These are phyloP conservation scores for Mycena amicta DNA, from an alignment of 768 basidiomycete species.

Conservation along the genomic window DNA sequence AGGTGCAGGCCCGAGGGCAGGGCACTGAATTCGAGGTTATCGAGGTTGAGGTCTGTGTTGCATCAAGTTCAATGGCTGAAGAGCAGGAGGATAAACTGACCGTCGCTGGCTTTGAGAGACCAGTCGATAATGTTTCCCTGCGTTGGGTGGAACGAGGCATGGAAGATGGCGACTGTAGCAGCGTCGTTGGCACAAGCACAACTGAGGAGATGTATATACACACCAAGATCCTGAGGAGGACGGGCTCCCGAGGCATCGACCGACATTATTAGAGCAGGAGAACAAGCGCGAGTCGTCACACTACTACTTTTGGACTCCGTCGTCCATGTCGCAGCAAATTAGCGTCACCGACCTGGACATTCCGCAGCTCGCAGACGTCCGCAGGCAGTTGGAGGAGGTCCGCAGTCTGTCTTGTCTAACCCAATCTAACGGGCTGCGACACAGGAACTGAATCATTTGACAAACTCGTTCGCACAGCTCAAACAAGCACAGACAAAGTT, in stretches of 20 bases:
- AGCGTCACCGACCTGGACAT: constrained; percentile 83
- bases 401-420: not conserved
- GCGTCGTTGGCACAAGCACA: not conserved
- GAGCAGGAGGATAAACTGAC: constrained; percentile 42
- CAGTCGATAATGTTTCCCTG: constrained; percentile 81
- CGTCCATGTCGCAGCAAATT: constrained; percentile 63
- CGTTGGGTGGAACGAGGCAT: constrained; percentile 84
- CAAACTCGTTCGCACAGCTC: constrained; percentile 88
- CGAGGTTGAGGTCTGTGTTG: constrained; percentile 60
- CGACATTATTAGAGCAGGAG: constrained; percentile 6
- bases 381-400: constrained; percentile 92
- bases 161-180: constrained; percentile 71
- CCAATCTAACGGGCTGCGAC: constrained; percentile 3
- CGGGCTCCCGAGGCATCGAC: constrained; percentile 24
- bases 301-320: no score
- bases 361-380: constrained; percentile 84
- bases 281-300: no score
- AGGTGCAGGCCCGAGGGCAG: constrained; percentile 83
- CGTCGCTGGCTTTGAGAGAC: constrained; percentile 71
- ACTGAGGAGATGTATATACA: constrained; percentile 5
- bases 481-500: constrained; percentile 95
- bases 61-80: not conserved
- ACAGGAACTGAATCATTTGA: constrained; percentile 91
- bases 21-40: constrained; percentile 77
- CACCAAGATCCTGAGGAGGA: constrained; percentile 58